Conservation (phyloP, 1,139 yeast species). For the Arxiozyma heterogenica region DNA sequence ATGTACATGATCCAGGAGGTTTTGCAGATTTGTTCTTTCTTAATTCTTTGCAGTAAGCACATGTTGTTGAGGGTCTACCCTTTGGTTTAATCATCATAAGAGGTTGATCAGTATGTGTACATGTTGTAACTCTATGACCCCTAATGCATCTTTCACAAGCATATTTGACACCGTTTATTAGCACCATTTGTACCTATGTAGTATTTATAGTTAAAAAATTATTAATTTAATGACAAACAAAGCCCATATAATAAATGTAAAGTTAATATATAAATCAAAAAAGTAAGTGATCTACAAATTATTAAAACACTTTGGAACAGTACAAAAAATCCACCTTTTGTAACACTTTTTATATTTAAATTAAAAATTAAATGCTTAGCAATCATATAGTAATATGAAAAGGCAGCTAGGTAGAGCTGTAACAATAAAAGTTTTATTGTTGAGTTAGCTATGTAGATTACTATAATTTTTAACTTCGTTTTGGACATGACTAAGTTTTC, state of each 20-base stretch:
- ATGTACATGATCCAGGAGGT: slow-evolving; percentile 51
- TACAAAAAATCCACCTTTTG: not conserved
- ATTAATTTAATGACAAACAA: too few species aligned
- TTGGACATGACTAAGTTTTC: not conserved
- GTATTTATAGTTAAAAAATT: too few species aligned
- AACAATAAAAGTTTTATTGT: not conserved
- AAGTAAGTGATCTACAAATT: not conserved
- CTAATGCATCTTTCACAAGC: slow-evolving; percentile 95
- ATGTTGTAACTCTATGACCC: slow-evolving; percentile 91
- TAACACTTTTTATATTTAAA: too few species aligned
- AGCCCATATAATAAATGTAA: not conserved
- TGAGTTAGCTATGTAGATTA: too few species aligned
- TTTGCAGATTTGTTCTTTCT: slow-evolving; percentile 64
- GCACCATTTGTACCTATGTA: slow-evolving; percentile 48
- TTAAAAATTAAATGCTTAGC: too few species aligned
- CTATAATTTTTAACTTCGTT: not conserved
- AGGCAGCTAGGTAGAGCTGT: not conserved
- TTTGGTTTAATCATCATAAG: slow-evolving; percentile 89
- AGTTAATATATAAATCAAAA: not conserved
- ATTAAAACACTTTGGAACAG: not conserved
- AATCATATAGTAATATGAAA: not conserved
- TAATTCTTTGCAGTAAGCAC: slow-evolving; percentile 76
- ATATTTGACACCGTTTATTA: slow-evolving; percentile 83
- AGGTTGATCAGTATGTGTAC: slow-evolving; percentile 87
- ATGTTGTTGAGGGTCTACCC: slow-evolving; percentile 91